Percentiles rank a stretch among this genome's conserved stretches.
These are phyloP conservation scores for Trichomonascus vanleenenianus DNA, from an alignment of 805 yeast genomes.

Conservation along the genomic window DNA sequence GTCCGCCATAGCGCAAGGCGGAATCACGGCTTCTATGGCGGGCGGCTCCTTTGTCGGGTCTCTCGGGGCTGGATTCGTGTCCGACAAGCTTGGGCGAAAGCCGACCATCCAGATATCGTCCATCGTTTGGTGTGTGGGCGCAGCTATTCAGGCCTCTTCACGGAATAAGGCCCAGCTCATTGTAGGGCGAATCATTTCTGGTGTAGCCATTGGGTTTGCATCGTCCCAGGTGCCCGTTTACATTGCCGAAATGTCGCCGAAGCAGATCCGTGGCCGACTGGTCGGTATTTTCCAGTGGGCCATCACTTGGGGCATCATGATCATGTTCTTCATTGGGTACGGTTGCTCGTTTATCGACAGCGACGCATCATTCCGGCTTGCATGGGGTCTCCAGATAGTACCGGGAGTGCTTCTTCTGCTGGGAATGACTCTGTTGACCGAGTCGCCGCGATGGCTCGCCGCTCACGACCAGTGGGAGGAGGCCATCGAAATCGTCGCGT, in stretches of 20 bases:
- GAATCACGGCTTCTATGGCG: slow-evolving; percentile 68
- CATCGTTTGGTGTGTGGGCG: slow-evolving; percentile 53
- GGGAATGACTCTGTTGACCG: slow-evolving; percentile 34
- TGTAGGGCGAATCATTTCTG: slow-evolving; percentile 52
- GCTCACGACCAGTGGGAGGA: slow-evolving; percentile 47
- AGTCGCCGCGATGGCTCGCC: slow-evolving; percentile 40
- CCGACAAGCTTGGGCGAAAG: slow-evolving; percentile 53
- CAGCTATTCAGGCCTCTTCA: slow-evolving; percentile 44
- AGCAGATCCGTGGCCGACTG: slow-evolving; percentile 50
- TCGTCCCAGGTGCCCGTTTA: slow-evolving; percentile 58
- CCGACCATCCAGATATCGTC: slow-evolving; percentile 46
- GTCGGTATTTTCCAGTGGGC: slow-evolving; percentile 58
- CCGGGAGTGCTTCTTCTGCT: slow-evolving; percentile 42
- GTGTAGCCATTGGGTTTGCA: slow-evolving; percentile 59
- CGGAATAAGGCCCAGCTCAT: slow-evolving; percentile 38
- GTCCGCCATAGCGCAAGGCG: slow-evolving; percentile 53
- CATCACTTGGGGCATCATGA: slow-evolving; percentile 55
- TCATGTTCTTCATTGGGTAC: slow-evolving; percentile 50
- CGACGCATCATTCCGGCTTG: slow-evolving; percentile 51
- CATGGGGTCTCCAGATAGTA: slow-evolving; percentile 53
- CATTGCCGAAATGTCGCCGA: slow-evolving; percentile 57
- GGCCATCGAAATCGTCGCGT: slow-evolving; percentile 31
- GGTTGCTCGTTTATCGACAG: slow-evolving; percentile 41
- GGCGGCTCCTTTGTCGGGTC: slow-evolving; percentile 73
- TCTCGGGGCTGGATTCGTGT: slow-evolving; percentile 40